Evolutionary conservation across 495 filamentous ascomycete genomes (phyloP), one percentile per base, ranked within the genome.

Genomic region (Xylaria longipes): DNA sequence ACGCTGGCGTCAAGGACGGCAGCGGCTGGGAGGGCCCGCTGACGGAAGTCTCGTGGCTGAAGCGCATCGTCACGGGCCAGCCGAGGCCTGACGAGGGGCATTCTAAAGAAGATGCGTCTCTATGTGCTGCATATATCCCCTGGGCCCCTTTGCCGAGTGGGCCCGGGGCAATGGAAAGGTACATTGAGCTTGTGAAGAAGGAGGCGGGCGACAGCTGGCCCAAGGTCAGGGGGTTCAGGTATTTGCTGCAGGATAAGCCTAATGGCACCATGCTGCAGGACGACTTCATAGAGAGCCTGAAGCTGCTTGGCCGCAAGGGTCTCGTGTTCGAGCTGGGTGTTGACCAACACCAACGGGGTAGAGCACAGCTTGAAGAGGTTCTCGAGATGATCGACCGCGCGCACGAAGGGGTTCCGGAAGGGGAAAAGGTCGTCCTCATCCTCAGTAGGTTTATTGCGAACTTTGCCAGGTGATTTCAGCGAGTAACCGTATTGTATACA

Each of bases 281-380:
- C 3, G 80, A 77, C 0, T 95, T 95, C 75, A 83, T 94, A 68
- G 88, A 89, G 15, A 88, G 90, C n/a, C 67, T 97, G 77, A 88
- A 87, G 78, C 85, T 90, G 80, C 79, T 96, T 67, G 90, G 92
- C 14, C 80, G 81, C 73, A 80, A 87, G 72, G 83, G 88, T 33
- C 82, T 89, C 71, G 84, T 87, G 1, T 97, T 97, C 82, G 94
- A 97, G 79, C 78, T 97, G 1, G 94, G 92, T 1, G 88, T 97
- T 17, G 94, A 97, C 83, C 88, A 91, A 54, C 85, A 89, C 71
- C 84, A 86, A 54, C 87, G 88, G 29, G 93, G 93, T 35, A 77
- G 89, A 54, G 87, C 84, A 80, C 93, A 95, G 83, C 79, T 97
- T 54, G 87, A 91, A 69, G 89, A 93, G 74, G 86, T 89, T 5